Evolutionary conservation across 148 eudicot genomes (phyloP).

Genomic region (Rhododendron vialii): DNA sequence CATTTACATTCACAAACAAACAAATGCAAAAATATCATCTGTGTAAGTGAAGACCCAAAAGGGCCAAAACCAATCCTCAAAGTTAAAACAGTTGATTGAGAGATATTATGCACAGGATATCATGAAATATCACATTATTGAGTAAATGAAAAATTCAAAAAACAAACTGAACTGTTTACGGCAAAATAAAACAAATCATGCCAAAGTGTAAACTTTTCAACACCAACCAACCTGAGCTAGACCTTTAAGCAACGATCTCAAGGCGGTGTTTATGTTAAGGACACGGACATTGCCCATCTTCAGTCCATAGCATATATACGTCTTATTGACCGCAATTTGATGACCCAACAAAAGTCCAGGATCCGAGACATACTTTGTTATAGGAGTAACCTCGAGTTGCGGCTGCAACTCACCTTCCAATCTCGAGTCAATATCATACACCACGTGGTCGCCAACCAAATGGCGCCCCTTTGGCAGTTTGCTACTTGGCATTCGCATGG

Average conservation of each 20-base stretch:
- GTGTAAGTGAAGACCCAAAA: not conserved
- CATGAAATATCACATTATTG: conserved; percentile 4
- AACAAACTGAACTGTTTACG: not conserved
- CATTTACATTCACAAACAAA: not conserved
- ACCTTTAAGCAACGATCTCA: conserved; percentile 84
- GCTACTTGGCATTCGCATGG: conserved; percentile 70
- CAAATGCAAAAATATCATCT: not conserved
- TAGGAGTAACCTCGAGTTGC: conserved; percentile 92
- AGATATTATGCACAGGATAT: conserved; percentile 44
- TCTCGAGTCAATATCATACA: conserved; percentile 77
- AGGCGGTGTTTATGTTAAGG: conserved; percentile 87
- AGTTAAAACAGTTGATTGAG: not conserved
- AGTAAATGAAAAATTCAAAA: not conserved
- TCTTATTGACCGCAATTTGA: conserved; percentile 90
- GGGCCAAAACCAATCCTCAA: not conserved
- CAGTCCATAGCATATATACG: conserved; percentile 89
- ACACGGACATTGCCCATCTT: conserved; percentile 87
- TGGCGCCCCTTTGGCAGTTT: conserved; percentile 84
- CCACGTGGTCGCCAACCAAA: conserved; percentile 52
- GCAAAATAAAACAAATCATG: not conserved
- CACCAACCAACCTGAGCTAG: conserved; percentile 66
- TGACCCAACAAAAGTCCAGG: conserved; percentile 81
- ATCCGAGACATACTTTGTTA: conserved; percentile 88
- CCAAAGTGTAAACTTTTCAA: not conserved
- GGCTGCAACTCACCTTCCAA: conserved; percentile 91